A percentile compares a stretch with the other conserved stretches of the same genome.
These are phyloP conservation scores for Fusarium torulosum DNA, from an alignment of 2,329 filamentous ascomycete species.

Conservation along the genomic window DNA sequence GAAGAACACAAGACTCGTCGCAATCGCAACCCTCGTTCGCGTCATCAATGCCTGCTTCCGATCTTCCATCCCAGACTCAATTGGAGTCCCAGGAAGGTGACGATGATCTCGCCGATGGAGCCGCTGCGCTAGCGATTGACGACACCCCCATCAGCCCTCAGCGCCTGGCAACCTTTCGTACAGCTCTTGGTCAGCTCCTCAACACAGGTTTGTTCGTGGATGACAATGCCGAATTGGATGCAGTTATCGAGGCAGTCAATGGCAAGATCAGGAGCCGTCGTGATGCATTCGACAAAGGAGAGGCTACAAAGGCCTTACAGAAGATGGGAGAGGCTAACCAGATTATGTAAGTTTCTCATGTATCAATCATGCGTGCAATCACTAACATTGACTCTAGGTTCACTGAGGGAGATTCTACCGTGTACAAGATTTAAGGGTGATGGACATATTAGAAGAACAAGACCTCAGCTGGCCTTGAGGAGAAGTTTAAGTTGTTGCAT, in stretches of 20 bases:
- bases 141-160: constrained; percentile 66
- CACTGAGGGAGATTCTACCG: constrained; percentile 69
- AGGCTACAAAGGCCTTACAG: constrained; percentile 82
- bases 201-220: constrained; percentile 87
- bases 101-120: constrained; percentile 56
- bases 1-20: constrained; percentile 55
- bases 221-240: constrained; percentile 80
- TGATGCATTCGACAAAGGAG: constrained; percentile 74
- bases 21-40: constrained; percentile 74
- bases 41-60: constrained; percentile 83
- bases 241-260: constrained; percentile 85
- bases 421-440: constrained; percentile 74
- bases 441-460: neutral
- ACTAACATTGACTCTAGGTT: constrained; percentile 58
- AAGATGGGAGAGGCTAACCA: constrained; percentile 86
- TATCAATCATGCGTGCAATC: neutral
- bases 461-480: constrained; percentile 23
- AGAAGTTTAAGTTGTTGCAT: constrained; percentile 5
- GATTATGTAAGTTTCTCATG: constrained; percentile 80
- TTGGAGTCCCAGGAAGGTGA: constrained; percentile 60
- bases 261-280: constrained; percentile 68
- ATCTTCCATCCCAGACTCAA: constrained; percentile 65
- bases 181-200: constrained; percentile 84
- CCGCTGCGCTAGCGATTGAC: constrained; percentile 59
- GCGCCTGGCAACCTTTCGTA: constrained; percentile 81